Evolutionary conservation across 1,284 basidiomycete species (phyloP).

Genomic region (Neolentinus lepideus): DNA sequence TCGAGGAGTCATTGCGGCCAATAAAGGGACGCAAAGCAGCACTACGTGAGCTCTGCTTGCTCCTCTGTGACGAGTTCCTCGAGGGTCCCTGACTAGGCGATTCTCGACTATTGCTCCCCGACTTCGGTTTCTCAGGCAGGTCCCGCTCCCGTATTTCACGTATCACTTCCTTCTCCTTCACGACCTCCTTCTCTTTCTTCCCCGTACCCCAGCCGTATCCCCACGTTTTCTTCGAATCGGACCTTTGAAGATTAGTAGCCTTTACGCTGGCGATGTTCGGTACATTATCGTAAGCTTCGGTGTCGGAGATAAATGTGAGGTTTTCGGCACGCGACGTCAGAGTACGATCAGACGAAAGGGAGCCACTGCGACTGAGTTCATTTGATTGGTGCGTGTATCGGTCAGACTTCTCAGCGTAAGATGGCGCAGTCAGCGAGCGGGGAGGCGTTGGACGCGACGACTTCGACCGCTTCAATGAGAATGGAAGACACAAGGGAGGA

Average conservation of each 20-base stretch:
- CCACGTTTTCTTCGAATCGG: constrained; percentile 20
- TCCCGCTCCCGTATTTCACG: constrained; percentile 26
- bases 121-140: constrained; percentile 12
- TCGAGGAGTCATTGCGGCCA: constrained; percentile 48
- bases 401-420: constrained; percentile 1
- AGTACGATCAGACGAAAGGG: constrained; percentile 31
- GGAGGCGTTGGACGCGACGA: constrained; percentile 9
- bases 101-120: background rate
- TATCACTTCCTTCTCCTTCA: constrained; percentile 23
- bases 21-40: constrained; percentile 31
- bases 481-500: constrained; percentile 52
- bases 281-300: constrained; percentile 22
- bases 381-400: background rate
- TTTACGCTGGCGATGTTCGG: constrained; percentile 17
- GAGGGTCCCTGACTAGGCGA: background rate
- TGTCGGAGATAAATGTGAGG: constrained; percentile 29
- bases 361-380: constrained; percentile 18
- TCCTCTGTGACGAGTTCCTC: background rate
- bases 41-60: constrained; percentile 4
- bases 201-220: constrained; percentile 69
- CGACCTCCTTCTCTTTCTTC: constrained; percentile 38
- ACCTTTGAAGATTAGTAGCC: constrained; percentile 18
- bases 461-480: constrained; percentile 23
- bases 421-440: background rate
- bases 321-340: constrained; percentile 30